phyloP scores from a whole-genome alignment of 345 rosid genomes.

The Excoecaria agallocha region DNA sequence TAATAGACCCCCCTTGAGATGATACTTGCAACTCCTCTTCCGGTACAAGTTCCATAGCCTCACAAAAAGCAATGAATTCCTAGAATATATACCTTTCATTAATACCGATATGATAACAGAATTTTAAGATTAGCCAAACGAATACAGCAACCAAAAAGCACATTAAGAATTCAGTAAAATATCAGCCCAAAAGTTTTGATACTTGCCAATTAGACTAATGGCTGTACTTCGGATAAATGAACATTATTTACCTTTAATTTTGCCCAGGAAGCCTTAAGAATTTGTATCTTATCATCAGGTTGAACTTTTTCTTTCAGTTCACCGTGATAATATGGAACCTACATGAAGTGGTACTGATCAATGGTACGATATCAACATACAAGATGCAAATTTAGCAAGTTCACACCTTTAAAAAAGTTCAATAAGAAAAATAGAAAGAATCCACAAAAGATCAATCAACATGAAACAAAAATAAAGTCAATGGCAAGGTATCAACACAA shows the following conservation, averaged over 20 bases:
- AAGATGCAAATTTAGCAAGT: background rate
- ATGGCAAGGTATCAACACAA: no score
- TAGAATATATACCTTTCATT: slow-evolving; percentile 27
- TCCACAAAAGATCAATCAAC: no score
- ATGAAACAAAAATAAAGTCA: no score
- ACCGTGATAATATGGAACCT: slow-evolving; percentile 82
- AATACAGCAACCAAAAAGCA: no score
- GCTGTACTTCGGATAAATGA: background rate
- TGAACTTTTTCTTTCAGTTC: slow-evolving; percentile 70
- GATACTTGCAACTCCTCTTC: slow-evolving; percentile 60
- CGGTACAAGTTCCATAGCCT: slow-evolving; percentile 80
- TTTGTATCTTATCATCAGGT: slow-evolving; percentile 59
- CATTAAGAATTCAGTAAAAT: background rate
- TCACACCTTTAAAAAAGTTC: background rate
- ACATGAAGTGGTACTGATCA: background rate
- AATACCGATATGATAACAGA: background rate
- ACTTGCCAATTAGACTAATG: background rate
- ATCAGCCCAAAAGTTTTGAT: background rate
- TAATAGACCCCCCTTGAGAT: slow-evolving; percentile 45
- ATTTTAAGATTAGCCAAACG: background rate
- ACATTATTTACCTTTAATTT: slow-evolving; percentile 62
- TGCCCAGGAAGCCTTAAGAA: slow-evolving; percentile 53
- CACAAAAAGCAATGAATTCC: slow-evolving; percentile 89
- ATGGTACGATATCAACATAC: no score
- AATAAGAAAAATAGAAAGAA: no score